A percentile compares a stretch with the other conserved stretches of the same genome.
Conservation (phyloP, 768 basidiomycete genomes). For the Agaricus sinodeliciosus region DNA sequence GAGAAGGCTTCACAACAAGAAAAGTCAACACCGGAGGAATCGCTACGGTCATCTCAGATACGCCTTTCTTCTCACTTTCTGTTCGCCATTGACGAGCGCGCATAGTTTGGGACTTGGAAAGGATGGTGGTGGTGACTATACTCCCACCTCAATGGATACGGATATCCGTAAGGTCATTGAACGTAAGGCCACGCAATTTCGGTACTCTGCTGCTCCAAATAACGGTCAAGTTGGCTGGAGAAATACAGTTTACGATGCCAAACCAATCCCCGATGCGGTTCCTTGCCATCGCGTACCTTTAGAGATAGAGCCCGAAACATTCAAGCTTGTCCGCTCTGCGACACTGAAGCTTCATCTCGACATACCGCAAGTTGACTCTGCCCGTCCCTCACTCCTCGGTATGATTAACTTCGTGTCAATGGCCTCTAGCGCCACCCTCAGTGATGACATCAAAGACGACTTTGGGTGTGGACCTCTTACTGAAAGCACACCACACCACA, state of each 20-base stretch:
- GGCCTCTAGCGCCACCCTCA: constrained; percentile 55
- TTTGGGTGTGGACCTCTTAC: constrained; percentile 42
- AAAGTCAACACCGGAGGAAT: constrained; percentile 50
- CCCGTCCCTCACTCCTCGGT: constrained; percentile 44
- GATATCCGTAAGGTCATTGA: constrained; percentile 51
- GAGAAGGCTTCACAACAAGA: constrained; percentile 23
- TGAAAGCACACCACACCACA: constrained; percentile 61
- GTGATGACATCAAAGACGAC: constrained; percentile 45
- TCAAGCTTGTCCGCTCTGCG: constrained; percentile 25
- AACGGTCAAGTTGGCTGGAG: constrained; percentile 36
- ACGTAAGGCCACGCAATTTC: constrained; percentile 25
- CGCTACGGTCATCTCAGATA: constrained; percentile 68
- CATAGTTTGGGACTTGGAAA: constrained; percentile 58
- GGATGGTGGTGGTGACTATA: constrained; percentile 37
- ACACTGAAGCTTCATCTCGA: constrained; percentile 45
- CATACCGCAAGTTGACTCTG: constrained; percentile 43
- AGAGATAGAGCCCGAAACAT: constrained; percentile 27
- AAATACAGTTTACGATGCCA: constrained; percentile 43
- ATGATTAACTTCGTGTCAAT: constrained; percentile 41
- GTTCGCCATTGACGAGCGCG: constrained; percentile 7
- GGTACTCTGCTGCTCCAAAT: constrained; percentile 29
- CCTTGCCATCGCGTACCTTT: constrained; percentile 30
- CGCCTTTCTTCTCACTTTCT: constrained; percentile 11
- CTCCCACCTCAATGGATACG: constrained; percentile 42
- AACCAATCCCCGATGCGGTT: constrained; percentile 27